Percentiles rank a stretch among this genome's conserved stretches.
Conservation (phyloP, 1,284 basidiomycete genomes). For the Pseudozyma hubeiensis region DNA sequence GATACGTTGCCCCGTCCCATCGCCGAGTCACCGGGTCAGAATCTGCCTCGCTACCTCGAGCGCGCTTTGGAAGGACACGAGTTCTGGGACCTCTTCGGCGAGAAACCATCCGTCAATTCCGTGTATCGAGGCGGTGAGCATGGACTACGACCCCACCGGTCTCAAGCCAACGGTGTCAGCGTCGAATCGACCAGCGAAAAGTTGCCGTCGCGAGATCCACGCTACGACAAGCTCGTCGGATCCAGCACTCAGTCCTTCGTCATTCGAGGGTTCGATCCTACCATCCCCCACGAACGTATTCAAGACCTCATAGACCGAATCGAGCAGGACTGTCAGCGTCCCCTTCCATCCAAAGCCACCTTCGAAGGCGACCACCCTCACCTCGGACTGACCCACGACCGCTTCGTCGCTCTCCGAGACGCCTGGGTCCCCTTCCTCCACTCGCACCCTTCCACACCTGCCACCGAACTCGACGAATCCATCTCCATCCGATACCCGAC, state of each 20-base stretch:
- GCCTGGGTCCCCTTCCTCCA: constrained; percentile 47
- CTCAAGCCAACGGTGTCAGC: background rate
- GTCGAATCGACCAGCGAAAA: background rate
- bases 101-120: constrained; percentile 22
- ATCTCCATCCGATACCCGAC: constrained; percentile 4
- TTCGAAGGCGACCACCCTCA: constrained; percentile 46
- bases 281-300: constrained; percentile 21
- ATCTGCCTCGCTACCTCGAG: constrained; percentile 43
- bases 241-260: constrained; percentile 41
- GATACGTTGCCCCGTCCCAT: constrained; percentile 41
- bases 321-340: constrained; percentile 25
- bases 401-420: constrained; percentile 40
- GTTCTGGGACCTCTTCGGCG: constrained; percentile 48
- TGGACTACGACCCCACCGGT: constrained; percentile 1
- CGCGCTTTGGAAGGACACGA: constrained; percentile 47
- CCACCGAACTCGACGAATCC: constrained; percentile 13
- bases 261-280: constrained; percentile 31
- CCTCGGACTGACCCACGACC: constrained; percentile 47
- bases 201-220: background rate
- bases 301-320: constrained; percentile 35
- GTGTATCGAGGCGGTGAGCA: constrained; percentile 36
- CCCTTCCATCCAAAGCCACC: constrained; percentile 22
- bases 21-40: constrained; percentile 26
- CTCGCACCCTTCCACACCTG: constrained; percentile 12
- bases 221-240: constrained; percentile 20